phyloP scores from a whole-genome alignment of 1,284 basidiomycete genomes.

The Apiotrichum brassicae region DNA sequence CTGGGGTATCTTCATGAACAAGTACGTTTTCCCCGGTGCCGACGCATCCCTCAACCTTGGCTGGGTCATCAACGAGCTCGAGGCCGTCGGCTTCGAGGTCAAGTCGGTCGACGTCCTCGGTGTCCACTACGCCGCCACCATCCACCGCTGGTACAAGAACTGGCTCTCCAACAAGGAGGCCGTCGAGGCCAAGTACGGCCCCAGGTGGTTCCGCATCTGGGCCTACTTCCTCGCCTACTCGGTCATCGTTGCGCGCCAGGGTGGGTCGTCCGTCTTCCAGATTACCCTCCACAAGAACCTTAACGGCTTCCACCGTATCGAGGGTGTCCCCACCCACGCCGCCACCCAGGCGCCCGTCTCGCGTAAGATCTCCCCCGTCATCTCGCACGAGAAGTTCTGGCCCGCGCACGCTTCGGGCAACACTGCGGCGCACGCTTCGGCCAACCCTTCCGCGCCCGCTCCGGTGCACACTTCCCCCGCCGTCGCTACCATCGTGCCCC shows the following conservation, averaged over 20 bases:
- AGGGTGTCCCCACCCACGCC: conserved; percentile 65
- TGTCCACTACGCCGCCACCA: conserved; percentile 93
- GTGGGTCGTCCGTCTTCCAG: conserved; percentile 84
- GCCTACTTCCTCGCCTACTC: conserved; percentile 82
- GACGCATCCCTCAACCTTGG: conserved; percentile 91
- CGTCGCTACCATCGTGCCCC: not conserved
- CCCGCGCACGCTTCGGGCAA: conserved; percentile 8
- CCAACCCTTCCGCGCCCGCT: conserved; percentile 4
- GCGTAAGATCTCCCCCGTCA: conserved; percentile 20
- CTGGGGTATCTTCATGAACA: conserved; percentile 85
- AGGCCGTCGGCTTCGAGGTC: conserved; percentile 91
- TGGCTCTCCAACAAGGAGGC: conserved; percentile 86
- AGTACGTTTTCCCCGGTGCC: conserved; percentile 95
- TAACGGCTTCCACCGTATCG: conserved; percentile 82
- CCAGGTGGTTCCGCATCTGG: conserved; percentile 83
- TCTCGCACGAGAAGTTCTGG: conserved; percentile 35
- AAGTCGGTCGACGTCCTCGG: conserved; percentile 94
- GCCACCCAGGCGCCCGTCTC: conserved; percentile 30
- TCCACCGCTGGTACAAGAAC: conserved; percentile 93
- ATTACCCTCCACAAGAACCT: conserved; percentile 95
- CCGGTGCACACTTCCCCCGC: not conserved
- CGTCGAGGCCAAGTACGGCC: conserved; percentile 82
- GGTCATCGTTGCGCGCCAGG: conserved; percentile 57
- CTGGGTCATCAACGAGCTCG: conserved; percentile 80
- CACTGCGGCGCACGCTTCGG: not conserved